Conservation (phyloP, 306 rosid genomes). For the peach (Prunus persica) region DNA sequence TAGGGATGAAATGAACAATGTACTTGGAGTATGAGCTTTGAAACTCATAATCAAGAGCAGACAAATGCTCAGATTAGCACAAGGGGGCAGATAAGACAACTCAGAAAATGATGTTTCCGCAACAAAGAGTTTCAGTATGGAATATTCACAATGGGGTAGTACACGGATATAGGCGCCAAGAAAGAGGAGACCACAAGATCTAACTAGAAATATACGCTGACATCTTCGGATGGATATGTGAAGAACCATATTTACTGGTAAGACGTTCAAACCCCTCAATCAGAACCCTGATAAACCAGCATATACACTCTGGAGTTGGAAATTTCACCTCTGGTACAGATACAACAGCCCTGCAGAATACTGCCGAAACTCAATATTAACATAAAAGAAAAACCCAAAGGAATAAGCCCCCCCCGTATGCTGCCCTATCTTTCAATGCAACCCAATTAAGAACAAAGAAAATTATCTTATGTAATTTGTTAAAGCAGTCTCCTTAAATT, state of each 20-base stretch:
- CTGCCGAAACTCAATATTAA: not conserved
- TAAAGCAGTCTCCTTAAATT: not conserved
- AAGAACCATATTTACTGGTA: not conserved
- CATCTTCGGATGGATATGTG: not conserved
- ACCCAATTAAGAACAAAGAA: no score
- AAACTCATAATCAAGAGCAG: not conserved
- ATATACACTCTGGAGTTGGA: not conserved
- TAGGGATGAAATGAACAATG: not conserved
- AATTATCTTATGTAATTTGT: not conserved
- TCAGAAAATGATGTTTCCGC: constrained; percentile 2
- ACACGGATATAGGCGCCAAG: not conserved
- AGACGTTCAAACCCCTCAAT: not conserved
- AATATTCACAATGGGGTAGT: not conserved
- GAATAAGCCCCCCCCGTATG: not conserved
- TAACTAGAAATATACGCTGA: not conserved
- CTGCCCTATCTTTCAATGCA: not conserved
- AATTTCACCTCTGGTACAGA: not conserved
- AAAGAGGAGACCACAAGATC: not conserved
- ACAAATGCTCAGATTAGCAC: not conserved
- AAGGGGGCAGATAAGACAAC: not conserved
- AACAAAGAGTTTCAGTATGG: not conserved
- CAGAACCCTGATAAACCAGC: not conserved
- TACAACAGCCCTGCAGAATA: not conserved
- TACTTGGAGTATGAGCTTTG: not conserved
- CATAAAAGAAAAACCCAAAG: not conserved